Evolutionary conservation across 768 basidiomycete species (phyloP), one percentile per base, ranked within the genome.

Genomic region (Agrocybe chaxingu): DNA sequence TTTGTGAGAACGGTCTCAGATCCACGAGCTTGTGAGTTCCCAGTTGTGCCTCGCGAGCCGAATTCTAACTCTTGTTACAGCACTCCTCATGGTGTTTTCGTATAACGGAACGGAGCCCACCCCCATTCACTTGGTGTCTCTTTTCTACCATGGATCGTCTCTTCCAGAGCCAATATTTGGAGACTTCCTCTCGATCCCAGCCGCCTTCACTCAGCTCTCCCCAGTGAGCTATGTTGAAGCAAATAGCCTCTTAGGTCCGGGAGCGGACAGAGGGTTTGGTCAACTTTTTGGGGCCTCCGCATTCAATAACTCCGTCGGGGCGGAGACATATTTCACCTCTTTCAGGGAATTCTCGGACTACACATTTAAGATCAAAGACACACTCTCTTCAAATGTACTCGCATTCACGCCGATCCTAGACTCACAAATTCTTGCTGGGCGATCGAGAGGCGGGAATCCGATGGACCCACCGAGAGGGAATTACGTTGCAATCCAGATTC

Each of bases 161-260:
- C 65, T 70, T 9, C 70, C 71, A 3, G 42, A 50, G 7, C 55
- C 58, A 9, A 65, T 70, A 16, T 76, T 71, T 51, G 66, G 67
- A 3, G 70, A 73, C 36, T 71, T 76, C 53, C 61, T 74, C 19
- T 57, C 67, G n/a, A 67, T 76, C 31, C 71, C 73, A 7, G 48
- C 66, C 0, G 54, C 60, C 16, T 52, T 48, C 10, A 58, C 58
- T 8, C 46, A 61, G 16, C 51, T 72, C 1, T 60, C 62, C 0
- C 62, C 70, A 9, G 50, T 67, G 33, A 72, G 71, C 53, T 76
- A 74, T 42, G 50, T 66, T 10, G 70, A 72, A 44, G 64, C 70
- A 3, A 56, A 68, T 33, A 59, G 55, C 13, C 52, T 64, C n/a
- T 55, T 72, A 34, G 68, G 66, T 0, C 50, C 62, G 0, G 66